phyloP scores from a whole-genome alignment of 2,329 filamentous ascomycete genomes.

The Ceratocystis destructans region DNA sequence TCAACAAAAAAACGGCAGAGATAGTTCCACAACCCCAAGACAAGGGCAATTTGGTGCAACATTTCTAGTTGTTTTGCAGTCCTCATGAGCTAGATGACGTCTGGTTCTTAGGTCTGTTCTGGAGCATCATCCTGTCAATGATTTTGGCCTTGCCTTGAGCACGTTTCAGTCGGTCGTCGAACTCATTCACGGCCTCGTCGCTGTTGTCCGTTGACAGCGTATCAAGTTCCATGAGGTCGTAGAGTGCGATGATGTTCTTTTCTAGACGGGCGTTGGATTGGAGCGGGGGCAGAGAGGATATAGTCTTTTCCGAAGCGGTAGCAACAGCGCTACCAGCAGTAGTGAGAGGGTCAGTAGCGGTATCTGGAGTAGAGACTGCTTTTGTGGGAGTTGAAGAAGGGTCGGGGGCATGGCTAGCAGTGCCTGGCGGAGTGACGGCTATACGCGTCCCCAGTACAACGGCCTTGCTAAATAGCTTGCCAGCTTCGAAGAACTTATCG shows the following conservation, averaged over 20 bases:
- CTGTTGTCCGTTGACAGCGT: conserved; percentile 69
- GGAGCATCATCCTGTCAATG: conserved; percentile 58
- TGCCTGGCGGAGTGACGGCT: conserved; percentile 20
- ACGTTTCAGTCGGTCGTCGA: conserved; percentile 76
- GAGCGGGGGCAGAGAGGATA: conserved; percentile 30
- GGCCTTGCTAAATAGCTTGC: conserved; percentile 62
- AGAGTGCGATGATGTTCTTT: conserved; percentile 63
- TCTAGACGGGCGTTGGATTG: conserved; percentile 50
- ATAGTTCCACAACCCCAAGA: too few species aligned
- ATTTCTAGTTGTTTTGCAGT: too few species aligned
- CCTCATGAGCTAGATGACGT: conserved; percentile 18
- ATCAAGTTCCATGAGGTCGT: conserved; percentile 63
- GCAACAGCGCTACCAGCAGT: background rate
- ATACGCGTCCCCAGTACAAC: conserved; percentile 73
- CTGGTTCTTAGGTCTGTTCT: conserved; percentile 25
- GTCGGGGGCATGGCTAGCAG: background rate
- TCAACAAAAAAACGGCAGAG: background rate
- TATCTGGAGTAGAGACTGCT: background rate
- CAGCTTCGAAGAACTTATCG: conserved; percentile 76
- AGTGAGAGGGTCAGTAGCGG: background rate
- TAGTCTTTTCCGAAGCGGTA: background rate
- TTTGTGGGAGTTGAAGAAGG: background rate
- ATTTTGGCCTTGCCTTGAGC: conserved; percentile 75
- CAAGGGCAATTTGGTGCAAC: too few species aligned
- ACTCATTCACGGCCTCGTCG: conserved; percentile 79